Conservation (phyloP, 2,329 filamentous ascomycete genomes). For the Nothomitra cinnamomea region DNA sequence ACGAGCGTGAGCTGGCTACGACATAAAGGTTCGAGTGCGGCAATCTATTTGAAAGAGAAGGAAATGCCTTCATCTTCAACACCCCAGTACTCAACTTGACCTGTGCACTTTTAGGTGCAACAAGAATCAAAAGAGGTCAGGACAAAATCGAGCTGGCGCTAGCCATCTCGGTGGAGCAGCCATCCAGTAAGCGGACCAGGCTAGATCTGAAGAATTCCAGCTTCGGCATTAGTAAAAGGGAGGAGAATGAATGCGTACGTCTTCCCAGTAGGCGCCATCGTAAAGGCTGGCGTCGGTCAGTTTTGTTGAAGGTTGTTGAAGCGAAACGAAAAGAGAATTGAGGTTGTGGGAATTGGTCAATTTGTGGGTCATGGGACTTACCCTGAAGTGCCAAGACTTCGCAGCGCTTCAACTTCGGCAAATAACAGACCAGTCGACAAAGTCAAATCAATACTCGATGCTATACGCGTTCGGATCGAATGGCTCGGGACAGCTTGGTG, state of each 20-base stretch:
- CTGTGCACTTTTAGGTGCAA: background rate
- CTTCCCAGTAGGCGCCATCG: conserved; percentile 32
- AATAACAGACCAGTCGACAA: background rate
- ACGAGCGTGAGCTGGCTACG: background rate
- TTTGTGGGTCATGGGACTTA: conserved; percentile 1
- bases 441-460: background rate
- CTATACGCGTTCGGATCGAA: conserved; percentile 61
- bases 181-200: conserved; percentile 69
- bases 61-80: conserved; percentile 56
- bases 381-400: conserved; percentile 2
- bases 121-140: conserved; percentile 39
- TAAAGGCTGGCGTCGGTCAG: conserved; percentile 18
- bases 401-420: background rate
- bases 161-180: conserved; percentile 23
- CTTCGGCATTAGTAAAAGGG: conserved; percentile 27
- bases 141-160: conserved; percentile 71
- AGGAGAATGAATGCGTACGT: conserved; percentile 35
- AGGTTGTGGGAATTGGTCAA: conserved; percentile 12
- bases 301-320: conserved; percentile 18
- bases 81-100: conserved; percentile 33
- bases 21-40: conserved; percentile 28
- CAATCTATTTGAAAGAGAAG: conserved; percentile 68
- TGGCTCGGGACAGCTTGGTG: conserved; percentile 56
- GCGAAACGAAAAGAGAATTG: conserved; percentile 24
- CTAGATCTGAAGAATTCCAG: conserved; percentile 42